These are phyloP conservation scores for Durio zibethinus DNA, from an alignment of 345 rosid genomes.

Conservation along the genomic window DNA sequence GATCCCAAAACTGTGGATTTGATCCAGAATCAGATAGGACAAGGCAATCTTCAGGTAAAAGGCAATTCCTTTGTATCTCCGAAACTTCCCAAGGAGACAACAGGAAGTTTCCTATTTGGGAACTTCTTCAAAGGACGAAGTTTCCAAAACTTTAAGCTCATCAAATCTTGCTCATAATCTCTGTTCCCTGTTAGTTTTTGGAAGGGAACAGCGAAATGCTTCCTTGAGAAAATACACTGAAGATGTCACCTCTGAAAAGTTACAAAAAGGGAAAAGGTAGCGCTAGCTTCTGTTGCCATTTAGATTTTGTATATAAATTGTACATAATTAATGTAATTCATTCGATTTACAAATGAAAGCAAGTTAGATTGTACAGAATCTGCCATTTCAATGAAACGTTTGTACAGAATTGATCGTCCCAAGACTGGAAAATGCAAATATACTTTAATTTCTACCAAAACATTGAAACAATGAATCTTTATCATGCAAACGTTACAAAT, in stretches of 20 bases:
- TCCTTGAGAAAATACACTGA: background rate
- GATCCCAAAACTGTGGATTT: conserved; percentile 47
- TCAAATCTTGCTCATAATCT: conserved; percentile 40
- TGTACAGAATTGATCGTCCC: background rate
- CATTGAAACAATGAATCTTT: background rate
- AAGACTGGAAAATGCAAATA: background rate
- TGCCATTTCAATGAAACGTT: background rate
- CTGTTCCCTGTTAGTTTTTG: background rate
- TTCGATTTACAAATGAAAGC: background rate
- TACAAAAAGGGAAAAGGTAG: background rate
- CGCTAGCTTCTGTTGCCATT: background rate
- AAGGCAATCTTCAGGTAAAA: conserved; percentile 38
- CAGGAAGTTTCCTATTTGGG: conserved; percentile 39
- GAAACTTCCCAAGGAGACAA: conserved; percentile 34
- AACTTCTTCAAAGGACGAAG: conserved; percentile 48
- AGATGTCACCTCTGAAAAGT: background rate
- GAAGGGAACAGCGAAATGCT: background rate
- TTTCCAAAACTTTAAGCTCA: conserved; percentile 39
- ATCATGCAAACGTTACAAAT: background rate
- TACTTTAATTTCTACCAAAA: background rate
- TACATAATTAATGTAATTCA: background rate
- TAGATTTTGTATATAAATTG: background rate
- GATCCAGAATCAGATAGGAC: conserved; percentile 46
- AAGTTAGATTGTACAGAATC: background rate
- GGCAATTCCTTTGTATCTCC: conserved; percentile 23